These are phyloP conservation scores for Aureobasidium mangrovei DNA, from an alignment of 2,329 filamentous ascomycete genomes.

Conservation along the genomic window DNA sequence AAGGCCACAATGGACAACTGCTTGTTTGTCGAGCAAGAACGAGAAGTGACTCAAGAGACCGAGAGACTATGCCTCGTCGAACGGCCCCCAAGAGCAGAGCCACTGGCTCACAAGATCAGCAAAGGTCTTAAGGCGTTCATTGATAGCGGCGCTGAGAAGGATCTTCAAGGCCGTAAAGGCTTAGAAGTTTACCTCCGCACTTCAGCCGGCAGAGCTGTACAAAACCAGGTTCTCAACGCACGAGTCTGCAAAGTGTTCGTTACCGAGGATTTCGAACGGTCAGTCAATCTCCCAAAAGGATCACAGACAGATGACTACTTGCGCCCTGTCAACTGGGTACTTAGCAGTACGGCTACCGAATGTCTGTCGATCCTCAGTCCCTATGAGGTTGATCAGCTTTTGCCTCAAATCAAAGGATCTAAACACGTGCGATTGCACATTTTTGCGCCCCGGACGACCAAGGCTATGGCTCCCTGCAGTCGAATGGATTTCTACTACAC, in stretches of 20 bases:
- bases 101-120: constrained; percentile 38
- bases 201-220: constrained; percentile 41
- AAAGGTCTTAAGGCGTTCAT: constrained; percentile 36
- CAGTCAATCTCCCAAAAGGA: constrained; percentile 27
- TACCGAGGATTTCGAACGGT: constrained; percentile 44
- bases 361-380: constrained; percentile 51
- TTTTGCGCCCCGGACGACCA: not conserved
- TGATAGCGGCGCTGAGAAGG: constrained; percentile 26
- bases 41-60: constrained; percentile 56
- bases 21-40: constrained; percentile 59
- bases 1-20: constrained; percentile 26
- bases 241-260: constrained; percentile 36
- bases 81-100: constrained; percentile 33
- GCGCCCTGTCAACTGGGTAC: constrained; percentile 47
- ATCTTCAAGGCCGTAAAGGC: not conserved
- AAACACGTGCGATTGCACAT: constrained; percentile 22
- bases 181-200: constrained; percentile 28
- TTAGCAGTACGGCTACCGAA: constrained; percentile 27
- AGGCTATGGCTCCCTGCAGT: not conserved
- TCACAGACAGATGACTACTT: constrained; percentile 39
- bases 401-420: constrained; percentile 31
- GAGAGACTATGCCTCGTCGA: constrained; percentile 52
- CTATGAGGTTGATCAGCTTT: constrained; percentile 48
- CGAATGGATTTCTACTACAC: not conserved
- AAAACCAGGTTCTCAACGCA: constrained; percentile 13